A percentile compares a stretch with the other conserved stretches of the same genome.
phyloP scores from a whole-genome alignment of 2,329 filamentous ascomycete species.

The Colletotrichum ledebouriae region DNA sequence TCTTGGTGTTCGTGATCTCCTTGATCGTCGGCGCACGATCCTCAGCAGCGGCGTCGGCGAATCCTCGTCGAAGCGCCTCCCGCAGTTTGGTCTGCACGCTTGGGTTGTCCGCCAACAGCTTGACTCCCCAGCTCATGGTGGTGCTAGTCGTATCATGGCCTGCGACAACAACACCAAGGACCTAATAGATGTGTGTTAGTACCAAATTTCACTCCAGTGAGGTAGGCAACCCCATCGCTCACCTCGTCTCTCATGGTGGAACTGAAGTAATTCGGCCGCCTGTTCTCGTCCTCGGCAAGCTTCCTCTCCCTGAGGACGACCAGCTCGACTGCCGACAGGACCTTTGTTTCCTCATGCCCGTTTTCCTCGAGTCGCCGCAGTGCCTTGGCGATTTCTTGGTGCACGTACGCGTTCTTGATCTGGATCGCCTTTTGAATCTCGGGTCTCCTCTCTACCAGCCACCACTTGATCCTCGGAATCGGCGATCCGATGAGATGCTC shows the following conservation, averaged over 20 bases:
- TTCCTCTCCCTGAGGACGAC: constrained; percentile 38
- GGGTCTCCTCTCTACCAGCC: constrained; percentile 17
- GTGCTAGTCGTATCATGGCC: constrained; percentile 50
- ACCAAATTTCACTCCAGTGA: no score
- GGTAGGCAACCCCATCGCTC: neutral
- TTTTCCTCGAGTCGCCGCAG: constrained; percentile 21
- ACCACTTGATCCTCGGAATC: constrained; percentile 33
- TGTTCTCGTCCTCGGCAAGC: constrained; percentile 35
- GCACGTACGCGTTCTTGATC: constrained; percentile 19
- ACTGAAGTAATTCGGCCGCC: constrained; percentile 36
- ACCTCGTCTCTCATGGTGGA: constrained; percentile 37
- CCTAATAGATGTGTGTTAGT: constrained; percentile 26
- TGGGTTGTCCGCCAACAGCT: constrained; percentile 36
- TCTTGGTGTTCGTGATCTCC: constrained; percentile 47
- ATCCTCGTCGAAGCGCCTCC: constrained; percentile 6
- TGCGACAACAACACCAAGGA: constrained; percentile 49
- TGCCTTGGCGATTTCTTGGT: constrained; percentile 33
- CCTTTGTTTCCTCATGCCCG: constrained; percentile 30
- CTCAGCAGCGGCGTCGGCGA: constrained; percentile 42
- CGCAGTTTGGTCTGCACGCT: constrained; percentile 23
- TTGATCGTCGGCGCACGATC: constrained; percentile 47
- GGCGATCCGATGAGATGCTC: constrained; percentile 29
- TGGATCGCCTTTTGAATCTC: constrained; percentile 7
- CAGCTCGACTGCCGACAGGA: constrained; percentile 38
- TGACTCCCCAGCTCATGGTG: constrained; percentile 49